Evolutionary conservation across 1,284 basidiomycete species (phyloP).

Genomic region (Moesziomyces parantarcticus): DNA sequence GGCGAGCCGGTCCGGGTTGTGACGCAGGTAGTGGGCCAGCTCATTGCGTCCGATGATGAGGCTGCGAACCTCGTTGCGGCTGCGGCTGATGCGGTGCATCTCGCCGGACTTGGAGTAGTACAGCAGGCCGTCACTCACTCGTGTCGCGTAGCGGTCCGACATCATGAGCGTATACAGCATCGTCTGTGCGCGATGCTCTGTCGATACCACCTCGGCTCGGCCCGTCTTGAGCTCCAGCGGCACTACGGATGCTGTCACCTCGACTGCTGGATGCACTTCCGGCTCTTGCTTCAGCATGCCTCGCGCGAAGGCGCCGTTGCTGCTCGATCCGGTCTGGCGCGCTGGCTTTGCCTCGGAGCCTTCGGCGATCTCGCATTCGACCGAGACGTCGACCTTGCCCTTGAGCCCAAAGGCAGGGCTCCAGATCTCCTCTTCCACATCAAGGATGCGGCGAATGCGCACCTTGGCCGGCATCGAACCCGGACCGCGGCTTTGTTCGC

Average conservation of each 20-base stretch:
- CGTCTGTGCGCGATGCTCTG: conserved; percentile 93
- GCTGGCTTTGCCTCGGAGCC: conserved; percentile 49
- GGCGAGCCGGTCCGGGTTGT: conserved; percentile 40
- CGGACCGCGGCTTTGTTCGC: conserved; percentile 14
- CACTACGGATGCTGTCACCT: conserved; percentile 70
- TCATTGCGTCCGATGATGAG: conserved; percentile 86
- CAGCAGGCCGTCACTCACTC: conserved; percentile 78
- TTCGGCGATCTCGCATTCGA: conserved; percentile 71
- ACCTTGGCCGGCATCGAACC: conserved; percentile 17
- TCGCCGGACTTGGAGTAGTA: conserved; percentile 93
- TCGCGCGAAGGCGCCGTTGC: conserved; percentile 15
- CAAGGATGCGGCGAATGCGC: conserved; percentile 67
- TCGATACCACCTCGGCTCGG: conserved; percentile 74
- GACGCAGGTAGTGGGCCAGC: conserved; percentile 78
- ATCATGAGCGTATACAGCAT: conserved; percentile 95
- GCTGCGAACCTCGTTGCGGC: conserved; percentile 83
- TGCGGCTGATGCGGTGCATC: conserved; percentile 80
- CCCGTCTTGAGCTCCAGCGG: conserved; percentile 97
- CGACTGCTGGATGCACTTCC: background rate
- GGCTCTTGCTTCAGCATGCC: background rate
- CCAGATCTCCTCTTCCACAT: conserved; percentile 97
- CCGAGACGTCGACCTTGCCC: conserved; percentile 92
- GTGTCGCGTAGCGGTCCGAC: conserved; percentile 82
- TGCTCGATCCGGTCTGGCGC: background rate
- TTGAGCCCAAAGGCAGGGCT: conserved; percentile 93